Evolutionary conservation across 345 rosid species (phyloP), one percentile per base, ranked within the genome.

Genomic region (Populus tremula): DNA sequence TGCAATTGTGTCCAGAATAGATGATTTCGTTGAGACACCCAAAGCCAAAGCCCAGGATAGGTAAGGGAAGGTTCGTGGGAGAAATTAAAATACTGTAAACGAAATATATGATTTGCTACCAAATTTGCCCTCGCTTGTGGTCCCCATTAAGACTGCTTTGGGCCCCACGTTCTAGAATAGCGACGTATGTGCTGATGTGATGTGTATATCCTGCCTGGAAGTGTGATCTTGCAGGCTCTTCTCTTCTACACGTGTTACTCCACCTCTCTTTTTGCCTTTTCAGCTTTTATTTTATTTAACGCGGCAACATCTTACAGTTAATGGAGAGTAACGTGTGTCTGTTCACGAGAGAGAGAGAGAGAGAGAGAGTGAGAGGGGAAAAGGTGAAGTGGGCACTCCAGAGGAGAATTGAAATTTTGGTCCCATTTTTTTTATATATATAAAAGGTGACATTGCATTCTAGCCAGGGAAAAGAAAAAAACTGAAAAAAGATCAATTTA

Each of bases 241-340:
- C 68, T 74, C 43, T 6, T 25, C 41, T 6, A 6, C 83, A 78
- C 82, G 82, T 75, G 82, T 75, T 47, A 64, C 20, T 50, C 4
- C 49, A 0, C 25, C 25, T 38, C 13, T 16, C 23, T 18, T 10
- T 1, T 50, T 14, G 4, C 1, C 53, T 64, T 12, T 49, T 21
- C 43, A 31, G 36, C 36, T 33, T 33, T 54, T 54, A 20, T 2
- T 54, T 21, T 54, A 21, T 8, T 20, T 23, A 23, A 54, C 62
- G 23, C 62, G 62, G 12, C 62, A 21, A 10, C 25, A 8, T 54
- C 21, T 53, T 5, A 13, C n/a, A 65, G 17, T 63, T 21, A 33
- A 41, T 47, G 8, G 41, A 36, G 23, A 21, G 11, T 21, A 12
- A 8, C 25, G 25, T 33, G 8, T 9, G 61, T 2, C 9, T 53